Evolutionary conservation across 805 yeast genomes (phyloP), one percentile per base, ranked within the genome.

Genomic region (Pichia rugopelliculosa): DNA sequence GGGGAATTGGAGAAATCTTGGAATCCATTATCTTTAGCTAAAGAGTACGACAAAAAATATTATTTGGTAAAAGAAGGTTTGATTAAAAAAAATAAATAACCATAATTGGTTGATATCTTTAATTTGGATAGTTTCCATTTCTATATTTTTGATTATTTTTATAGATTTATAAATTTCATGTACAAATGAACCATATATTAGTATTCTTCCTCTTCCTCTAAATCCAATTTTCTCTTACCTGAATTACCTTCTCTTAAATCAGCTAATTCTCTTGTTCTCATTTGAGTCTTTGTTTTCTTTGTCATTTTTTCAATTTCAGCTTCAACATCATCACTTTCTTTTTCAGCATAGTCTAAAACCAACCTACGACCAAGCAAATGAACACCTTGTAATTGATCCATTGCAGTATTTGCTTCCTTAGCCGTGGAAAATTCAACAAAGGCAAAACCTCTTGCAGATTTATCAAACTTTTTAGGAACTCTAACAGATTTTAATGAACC

Each of bases 371-470:
- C 99, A 44, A 93, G 75, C 69, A 93, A 83, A 75, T 93, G 99
- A 3, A 95, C 96, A 51, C 99, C 99, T 62, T 83, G 85, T 54
- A 93, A 76, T 62, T 90, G 91, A 57, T 84, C 82, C 91, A 93
- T 85, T 13, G 98, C 99, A 61, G 74, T 80, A 62, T 85, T 96
- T 1, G 99, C 97, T 66, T 93, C 99, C 64, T 87, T 82, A 21
- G 87, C 75, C 37, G 93, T 71, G 11, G 85, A 72, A 62, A 85
- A 93, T 68, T 93, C 99, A 41, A 95, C 96, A 65, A 93, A 93
- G 0, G 98, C 99, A 72, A 93, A 93, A 63, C 99, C 99, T 64
- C 99, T 81, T 12, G 97, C 95, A 34, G 88, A 77, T 62, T 84
- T 86, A 74, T 93, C 95, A 71, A 91, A 90, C 65, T 93, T 93